These are phyloP conservation scores for Trypanosoma vivax DNA, from an alignment of 208 protist species.

Conservation along the genomic window DNA sequence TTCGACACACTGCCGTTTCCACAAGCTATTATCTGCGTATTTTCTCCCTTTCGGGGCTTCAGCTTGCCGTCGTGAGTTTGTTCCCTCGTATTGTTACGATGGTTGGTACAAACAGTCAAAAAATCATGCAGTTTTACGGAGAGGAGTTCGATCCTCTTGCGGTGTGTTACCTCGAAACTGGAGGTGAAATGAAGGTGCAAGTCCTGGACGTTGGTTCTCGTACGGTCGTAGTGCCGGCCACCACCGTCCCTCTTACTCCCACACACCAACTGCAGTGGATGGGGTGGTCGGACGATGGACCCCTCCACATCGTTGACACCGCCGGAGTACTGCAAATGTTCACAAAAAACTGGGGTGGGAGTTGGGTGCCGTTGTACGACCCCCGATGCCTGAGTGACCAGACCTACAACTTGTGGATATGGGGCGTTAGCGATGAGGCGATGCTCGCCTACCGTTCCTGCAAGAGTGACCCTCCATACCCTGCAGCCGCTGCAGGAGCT, in stretches of 20 bases:
- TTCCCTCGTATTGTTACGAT: constrained; percentile 76
- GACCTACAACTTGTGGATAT: constrained; percentile 46
- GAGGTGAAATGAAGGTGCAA: constrained; percentile 44
- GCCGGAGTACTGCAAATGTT: constrained; percentile 79
- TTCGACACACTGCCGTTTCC: constrained; percentile 67
- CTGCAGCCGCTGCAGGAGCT: constrained; percentile 55
- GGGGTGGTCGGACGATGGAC: constrained; percentile 83
- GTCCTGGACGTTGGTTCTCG: constrained; percentile 70
- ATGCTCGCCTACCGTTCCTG: constrained; percentile 64
- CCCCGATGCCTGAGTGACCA: constrained; percentile 32
- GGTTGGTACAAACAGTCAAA: constrained; percentile 62
- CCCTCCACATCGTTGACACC: constrained; percentile 73
- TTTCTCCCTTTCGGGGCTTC: constrained; percentile 75
- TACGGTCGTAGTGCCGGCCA: constrained; percentile 28
- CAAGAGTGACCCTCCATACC: constrained; percentile 53
- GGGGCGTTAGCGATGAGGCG: constrained; percentile 55
- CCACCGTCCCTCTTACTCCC: constrained; percentile 52
- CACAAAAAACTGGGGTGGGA: constrained; percentile 68
- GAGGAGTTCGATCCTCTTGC: constrained; percentile 74
- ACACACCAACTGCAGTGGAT: constrained; percentile 81
- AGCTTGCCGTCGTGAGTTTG: constrained; percentile 75
- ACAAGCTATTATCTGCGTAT: constrained; percentile 75
- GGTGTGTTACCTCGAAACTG: constrained; percentile 42
- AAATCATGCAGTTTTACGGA: constrained; percentile 48
- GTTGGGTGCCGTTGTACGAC: constrained; percentile 80